Evolutionary conservation across 345 rosid genomes (phyloP), one percentile per base, ranked within the genome.

Genomic region (Alliaria petiolata): DNA sequence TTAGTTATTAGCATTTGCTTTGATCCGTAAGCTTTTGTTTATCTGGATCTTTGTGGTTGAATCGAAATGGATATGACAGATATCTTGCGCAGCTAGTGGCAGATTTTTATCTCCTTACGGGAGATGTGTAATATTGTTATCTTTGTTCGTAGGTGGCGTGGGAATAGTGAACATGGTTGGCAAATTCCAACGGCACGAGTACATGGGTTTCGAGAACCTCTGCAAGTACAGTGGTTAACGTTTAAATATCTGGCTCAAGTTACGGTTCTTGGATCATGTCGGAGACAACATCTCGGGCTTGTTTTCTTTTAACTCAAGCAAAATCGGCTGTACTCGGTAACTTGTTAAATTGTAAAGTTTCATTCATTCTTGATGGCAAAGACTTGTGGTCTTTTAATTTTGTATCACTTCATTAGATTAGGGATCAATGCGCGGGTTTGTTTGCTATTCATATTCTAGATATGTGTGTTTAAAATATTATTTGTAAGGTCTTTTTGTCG

Each of bases 141-240:
- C 15, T 13, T 19, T 47, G 44, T 50, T 39, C 1, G 10, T 67
- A 86, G 89, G 92, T 54, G 92, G 92, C 0, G 86, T 82, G 31
- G 92, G 89, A 13, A 57, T 85, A 67, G 73, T 78, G 8, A 76
- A 81, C 77, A 83, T 85, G 88, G 67, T 85, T 4, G 74, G 74
- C n/a, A 81, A 81, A 77, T 45, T 84, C 8, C 78, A 85, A 25
- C 58, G 73, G 50, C 75, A 81, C 0, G 86, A 84, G 64, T 87
- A 85, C 74, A 85, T 87, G 92, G 88, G 90, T 55, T 87, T 87
- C 22, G 88, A 87, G 10, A 74, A 82, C 72, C 81, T 87, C 14
- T 87, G 92, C 81, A 79, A 76, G 74, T 87, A 85, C 51, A 65
- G 64, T 44, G 72, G 49, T 7, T 83, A 69, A 71, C 6, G 38